phyloP scores from a whole-genome alignment of 2,329 filamentous ascomycete species.

The Fusarium torreyae region DNA sequence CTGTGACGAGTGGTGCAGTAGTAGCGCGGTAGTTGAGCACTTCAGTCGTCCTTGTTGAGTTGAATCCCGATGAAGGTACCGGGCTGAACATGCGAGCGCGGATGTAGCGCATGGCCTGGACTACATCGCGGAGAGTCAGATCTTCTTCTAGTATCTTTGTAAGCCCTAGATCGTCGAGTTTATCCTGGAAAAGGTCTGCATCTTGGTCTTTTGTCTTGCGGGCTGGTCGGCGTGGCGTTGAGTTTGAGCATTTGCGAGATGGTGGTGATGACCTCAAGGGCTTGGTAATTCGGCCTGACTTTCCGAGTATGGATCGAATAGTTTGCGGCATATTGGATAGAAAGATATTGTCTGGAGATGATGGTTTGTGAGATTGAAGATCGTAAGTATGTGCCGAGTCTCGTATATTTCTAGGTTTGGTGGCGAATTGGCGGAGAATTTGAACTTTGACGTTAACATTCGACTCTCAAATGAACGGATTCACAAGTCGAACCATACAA shows the following conservation, averaged over 20 bases:
- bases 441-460: not conserved
- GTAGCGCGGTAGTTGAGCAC: conserved; percentile 72
- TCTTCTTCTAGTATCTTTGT: conserved; percentile 69
- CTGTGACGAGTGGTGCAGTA: conserved; percentile 75
- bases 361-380: not conserved
- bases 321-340: conserved; percentile 49
- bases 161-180: conserved; percentile 73
- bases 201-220: conserved; percentile 45
- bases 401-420: conserved; percentile 21
- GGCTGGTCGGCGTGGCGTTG: conserved; percentile 48
- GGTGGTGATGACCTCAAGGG: conserved; percentile 37
- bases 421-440: conserved; percentile 40
- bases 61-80: conserved; percentile 75
- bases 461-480: not conserved
- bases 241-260: conserved; percentile 36
- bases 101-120: conserved; percentile 76
- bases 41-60: conserved; percentile 73
- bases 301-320: conserved; percentile 58
- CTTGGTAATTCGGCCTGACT: conserved; percentile 56
- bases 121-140: conserved; percentile 71
- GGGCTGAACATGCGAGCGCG: conserved; percentile 74
- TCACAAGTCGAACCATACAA: not conserved
- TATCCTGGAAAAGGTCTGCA: conserved; percentile 56
- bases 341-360: no score
- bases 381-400: not conserved